Percentiles rank a stretch among this genome's conserved stretches.
These are phyloP conservation scores for Talaromyces rugulosus DNA, from an alignment of 2,329 filamentous ascomycete genomes.

Conservation along the genomic window DNA sequence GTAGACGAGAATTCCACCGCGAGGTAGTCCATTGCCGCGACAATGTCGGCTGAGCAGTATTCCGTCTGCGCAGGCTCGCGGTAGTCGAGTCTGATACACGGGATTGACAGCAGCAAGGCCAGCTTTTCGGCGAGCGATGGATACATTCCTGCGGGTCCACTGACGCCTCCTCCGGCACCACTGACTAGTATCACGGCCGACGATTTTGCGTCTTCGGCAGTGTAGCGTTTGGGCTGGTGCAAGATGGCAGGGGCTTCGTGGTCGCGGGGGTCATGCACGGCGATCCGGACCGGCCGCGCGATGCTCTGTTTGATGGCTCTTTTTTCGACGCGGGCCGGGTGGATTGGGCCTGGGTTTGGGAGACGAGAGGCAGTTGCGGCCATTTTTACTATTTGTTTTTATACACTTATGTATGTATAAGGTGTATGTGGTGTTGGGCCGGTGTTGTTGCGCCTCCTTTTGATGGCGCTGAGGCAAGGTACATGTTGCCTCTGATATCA, in stretches of 20 bases:
- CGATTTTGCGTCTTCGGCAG: conserved; percentile 6
- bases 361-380: conserved; percentile 7
- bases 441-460: not conserved
- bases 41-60: conserved; percentile 34
- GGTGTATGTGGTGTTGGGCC: not conserved
- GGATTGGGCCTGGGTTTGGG: conserved; percentile 12
- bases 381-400: not conserved
- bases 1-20: conserved; percentile 23
- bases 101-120: conserved; percentile 33
- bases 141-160: conserved; percentile 39
- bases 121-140: conserved; percentile 40
- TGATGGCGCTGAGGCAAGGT: not conserved
- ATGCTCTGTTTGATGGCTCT: conserved; percentile 14
- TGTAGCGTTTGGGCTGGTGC: conserved; percentile 13
- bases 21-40: conserved; percentile 35
- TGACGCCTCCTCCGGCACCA: conserved; percentile 35
- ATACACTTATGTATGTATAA: not conserved
- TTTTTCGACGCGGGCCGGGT: conserved; percentile 15
- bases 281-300: conserved; percentile 13
- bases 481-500: not conserved
- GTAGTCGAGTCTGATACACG: conserved; percentile 41
- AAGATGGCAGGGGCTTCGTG: conserved; percentile 15
- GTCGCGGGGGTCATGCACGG: conserved; percentile 12
- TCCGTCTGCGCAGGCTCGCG: conserved; percentile 30
- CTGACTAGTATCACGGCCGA: conserved; percentile 28